Evolutionary conservation across 306 rosid genomes (phyloP), one percentile per base, ranked within the genome.

Genomic region (Psophocarpus tetragonolobus): DNA sequence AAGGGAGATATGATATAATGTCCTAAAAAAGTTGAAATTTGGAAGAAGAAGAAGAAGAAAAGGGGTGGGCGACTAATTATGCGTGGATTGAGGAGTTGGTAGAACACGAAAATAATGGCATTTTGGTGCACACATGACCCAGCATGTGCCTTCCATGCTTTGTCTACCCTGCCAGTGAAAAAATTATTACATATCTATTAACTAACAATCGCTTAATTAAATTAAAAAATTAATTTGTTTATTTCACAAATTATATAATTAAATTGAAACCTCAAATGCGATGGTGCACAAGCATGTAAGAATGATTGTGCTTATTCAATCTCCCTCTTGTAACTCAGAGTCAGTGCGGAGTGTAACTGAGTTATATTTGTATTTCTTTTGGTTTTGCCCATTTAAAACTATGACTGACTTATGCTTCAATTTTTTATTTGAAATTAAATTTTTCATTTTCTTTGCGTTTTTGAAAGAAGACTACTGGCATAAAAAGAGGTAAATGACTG

Each of bases 41-140:
- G 67, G 67, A 60, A 30, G 66, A 29, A 15, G 36, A 27, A 50
- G 44, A 74, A 68, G 50, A 35, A 54, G 72, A 69, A 10, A 61
- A 78, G 65, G 41, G 39, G 54, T 68, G 82, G 80, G 36, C 84
- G 70, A 3, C 86, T 80, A 84, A 81, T 87, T 80, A 91, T 87
- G 95, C 90, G 90, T 80, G 88, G 94, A 88, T 88, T 84, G 91
- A 79, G 92, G 94, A 70, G 87, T 85, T 86, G 87, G 89, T 84
- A 89, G 91, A 93, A 51, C 88, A 88, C 26, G 38, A 72, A 81
- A 60, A 84, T 77, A 71, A 87, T 76, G 84, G 69, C 80, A 74
- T 62, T 62, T 68, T 74, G 71, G 72, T 41, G 68, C 86, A 77
- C 54, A 33, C 68, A n/a, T n/a, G n/a, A n/a, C n/a, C n/a, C n/a